These are phyloP conservation scores for Camelina laxa DNA, from an alignment of 345 rosid species.

Conservation along the genomic window DNA sequence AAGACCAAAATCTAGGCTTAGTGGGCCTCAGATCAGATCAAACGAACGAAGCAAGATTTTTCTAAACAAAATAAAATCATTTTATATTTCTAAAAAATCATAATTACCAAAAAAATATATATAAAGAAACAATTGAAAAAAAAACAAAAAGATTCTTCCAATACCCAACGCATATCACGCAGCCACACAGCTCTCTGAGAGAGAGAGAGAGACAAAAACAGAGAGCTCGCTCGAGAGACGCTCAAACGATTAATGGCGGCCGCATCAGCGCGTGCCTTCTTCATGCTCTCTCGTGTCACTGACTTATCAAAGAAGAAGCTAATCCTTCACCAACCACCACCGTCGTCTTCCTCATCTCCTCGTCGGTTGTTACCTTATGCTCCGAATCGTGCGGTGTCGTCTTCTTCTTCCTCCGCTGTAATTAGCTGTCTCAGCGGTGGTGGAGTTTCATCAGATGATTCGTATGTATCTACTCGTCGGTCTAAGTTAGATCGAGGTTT, in stretches of 20 bases:
- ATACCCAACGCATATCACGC: constrained; percentile 43
- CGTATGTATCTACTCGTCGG: constrained; percentile 76
- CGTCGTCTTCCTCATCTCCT: constrained; percentile 16
- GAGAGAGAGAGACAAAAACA: constrained; percentile 11
- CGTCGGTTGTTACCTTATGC: constrained; percentile 12
- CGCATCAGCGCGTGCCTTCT: constrained; percentile 60
- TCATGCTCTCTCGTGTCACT: constrained; percentile 52
- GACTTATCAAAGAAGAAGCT: constrained; percentile 46
- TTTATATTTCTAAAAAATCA: not conserved
- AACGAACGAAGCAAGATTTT: constrained; percentile 36
- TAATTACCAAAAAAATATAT: constrained; percentile 14
- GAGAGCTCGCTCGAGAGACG: constrained; percentile 35
- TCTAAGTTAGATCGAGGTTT: constrained; percentile 73
- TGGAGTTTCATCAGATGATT: constrained; percentile 75
- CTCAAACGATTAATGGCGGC: constrained; percentile 65
- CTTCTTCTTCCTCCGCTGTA: constrained; percentile 43
- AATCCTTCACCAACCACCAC: constrained; percentile 38
- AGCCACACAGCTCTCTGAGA: constrained; percentile 37
- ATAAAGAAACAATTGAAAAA: constrained; percentile 9
- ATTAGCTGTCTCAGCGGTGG: constrained; percentile 67
- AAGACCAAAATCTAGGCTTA: not conserved
- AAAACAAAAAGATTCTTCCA: constrained; percentile 25
- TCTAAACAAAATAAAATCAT: not conserved
- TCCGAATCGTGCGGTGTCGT: constrained; percentile 34
- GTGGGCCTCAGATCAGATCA: constrained; percentile 36